These are phyloP conservation scores for Stagonosporopsis vannaccii DNA, from an alignment of 2,329 filamentous ascomycete genomes.

Conservation along the genomic window DNA sequence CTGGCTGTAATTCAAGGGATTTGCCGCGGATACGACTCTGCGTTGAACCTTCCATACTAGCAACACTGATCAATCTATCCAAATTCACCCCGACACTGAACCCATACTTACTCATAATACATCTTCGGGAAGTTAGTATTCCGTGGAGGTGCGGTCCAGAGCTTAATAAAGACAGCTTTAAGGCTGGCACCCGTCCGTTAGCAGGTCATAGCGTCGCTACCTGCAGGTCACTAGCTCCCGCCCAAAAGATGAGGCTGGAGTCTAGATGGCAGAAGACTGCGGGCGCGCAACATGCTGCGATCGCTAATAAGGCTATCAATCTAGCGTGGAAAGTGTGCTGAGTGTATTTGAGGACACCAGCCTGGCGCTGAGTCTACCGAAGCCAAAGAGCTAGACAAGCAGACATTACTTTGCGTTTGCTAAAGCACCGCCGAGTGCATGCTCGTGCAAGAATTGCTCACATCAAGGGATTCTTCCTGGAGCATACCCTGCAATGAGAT, in stretches of 20 bases:
- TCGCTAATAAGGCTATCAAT: not conserved
- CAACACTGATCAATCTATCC: not conserved
- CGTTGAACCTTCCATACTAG: slow-evolving; percentile 1
- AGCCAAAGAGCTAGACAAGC: not conserved
- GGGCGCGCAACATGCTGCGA: not conserved
- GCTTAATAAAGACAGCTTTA: not conserved
- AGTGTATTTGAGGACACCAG: not conserved
- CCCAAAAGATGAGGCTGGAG: slow-evolving; percentile 12
- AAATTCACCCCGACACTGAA: not conserved
- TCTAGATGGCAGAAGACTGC: slow-evolving; percentile 16
- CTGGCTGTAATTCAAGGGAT: slow-evolving; percentile 12
- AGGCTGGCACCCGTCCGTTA: slow-evolving; percentile 9
- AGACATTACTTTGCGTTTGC: not conserved
- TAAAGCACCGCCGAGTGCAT: too few species aligned
- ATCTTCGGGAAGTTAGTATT: not conserved
- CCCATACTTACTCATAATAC: not conserved
- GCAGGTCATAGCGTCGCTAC: slow-evolving; percentile 18
- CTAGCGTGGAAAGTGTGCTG: not conserved
- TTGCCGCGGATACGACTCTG: slow-evolving; percentile 1
- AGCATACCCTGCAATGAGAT: not conserved
- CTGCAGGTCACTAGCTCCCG: slow-evolving; percentile 28
- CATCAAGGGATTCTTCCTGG: too few species aligned
- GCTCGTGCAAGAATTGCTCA: too few species aligned
- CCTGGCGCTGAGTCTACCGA: not conserved
- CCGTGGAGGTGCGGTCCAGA: slow-evolving; percentile 1